Evolutionary conservation across 345 rosid species (phyloP).

Genomic region (Pugionium dolabratum): DNA sequence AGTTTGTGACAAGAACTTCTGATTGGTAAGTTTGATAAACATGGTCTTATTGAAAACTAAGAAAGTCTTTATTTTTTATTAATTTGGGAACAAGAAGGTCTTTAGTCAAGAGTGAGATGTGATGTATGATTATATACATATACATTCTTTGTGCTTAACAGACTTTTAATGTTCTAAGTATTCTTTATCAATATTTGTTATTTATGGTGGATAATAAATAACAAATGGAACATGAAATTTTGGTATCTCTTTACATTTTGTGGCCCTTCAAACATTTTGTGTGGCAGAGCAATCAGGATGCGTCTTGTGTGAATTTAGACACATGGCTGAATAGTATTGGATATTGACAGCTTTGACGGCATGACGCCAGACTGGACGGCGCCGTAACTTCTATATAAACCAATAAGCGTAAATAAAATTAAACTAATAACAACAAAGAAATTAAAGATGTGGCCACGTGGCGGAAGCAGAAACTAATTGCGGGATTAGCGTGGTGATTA

Average conservation of each 20-base stretch:
- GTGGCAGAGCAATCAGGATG: constrained; percentile 27
- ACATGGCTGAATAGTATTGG: constrained; percentile 28
- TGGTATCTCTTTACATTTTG: constrained; percentile 12
- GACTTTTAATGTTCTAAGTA: no score
- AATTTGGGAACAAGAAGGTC: no score
- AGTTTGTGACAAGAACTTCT: constrained; percentile 17
- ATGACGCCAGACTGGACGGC: constrained; percentile 35
- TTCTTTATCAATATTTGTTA: no score
- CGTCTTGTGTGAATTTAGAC: background rate
- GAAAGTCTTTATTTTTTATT: no score
- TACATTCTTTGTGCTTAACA: no score
- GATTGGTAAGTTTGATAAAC: constrained; percentile 1
- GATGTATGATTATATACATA: no score
- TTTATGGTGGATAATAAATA: no score
- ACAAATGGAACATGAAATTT: no score
- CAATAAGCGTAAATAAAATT: constrained; percentile 7
- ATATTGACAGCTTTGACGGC: constrained; percentile 34
- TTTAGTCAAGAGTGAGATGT: no score
- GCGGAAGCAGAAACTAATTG: constrained; percentile 24
- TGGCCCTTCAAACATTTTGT: constrained; percentile 27
- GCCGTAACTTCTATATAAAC: constrained; percentile 35
- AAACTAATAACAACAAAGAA: background rate
- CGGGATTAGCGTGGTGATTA: constrained; percentile 31
- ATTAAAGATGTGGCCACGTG: constrained; percentile 24
- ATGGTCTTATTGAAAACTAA: no score